These are phyloP conservation scores for Globisporangium radiosum DNA, from an alignment of 352 stramenopile species.

Conservation along the genomic window DNA sequence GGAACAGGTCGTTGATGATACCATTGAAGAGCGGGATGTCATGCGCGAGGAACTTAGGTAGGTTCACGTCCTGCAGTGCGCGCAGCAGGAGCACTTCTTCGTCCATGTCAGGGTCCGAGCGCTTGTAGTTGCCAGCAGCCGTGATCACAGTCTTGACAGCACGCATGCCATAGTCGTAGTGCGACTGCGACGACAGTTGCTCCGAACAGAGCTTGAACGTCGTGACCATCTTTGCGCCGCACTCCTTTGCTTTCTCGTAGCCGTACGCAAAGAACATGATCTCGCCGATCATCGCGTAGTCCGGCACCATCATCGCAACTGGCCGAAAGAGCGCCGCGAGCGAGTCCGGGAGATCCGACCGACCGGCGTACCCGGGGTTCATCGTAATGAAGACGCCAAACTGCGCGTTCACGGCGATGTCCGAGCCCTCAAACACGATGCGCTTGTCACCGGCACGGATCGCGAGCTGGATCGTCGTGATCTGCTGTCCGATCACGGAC, in stretches of 20 bases:
- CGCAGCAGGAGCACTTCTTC: slow-evolving; percentile 91
- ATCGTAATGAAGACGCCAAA: slow-evolving; percentile 96
- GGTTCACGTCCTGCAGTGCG: slow-evolving; percentile 92
- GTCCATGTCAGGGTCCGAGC: slow-evolving; percentile 89
- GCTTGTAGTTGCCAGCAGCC: slow-evolving; percentile 92
- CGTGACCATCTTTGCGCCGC: slow-evolving; percentile 94
- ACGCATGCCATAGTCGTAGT: slow-evolving; percentile 97
- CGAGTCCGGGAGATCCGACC: slow-evolving; percentile 93
- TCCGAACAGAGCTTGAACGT: slow-evolving; percentile 95
- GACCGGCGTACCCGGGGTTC: slow-evolving; percentile 94
- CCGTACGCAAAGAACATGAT: slow-evolving; percentile 96
- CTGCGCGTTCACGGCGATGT: slow-evolving; percentile 90
- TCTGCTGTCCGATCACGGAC: slow-evolving; percentile 81
- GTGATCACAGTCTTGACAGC: slow-evolving; percentile 95
- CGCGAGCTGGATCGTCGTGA: slow-evolving; percentile 83
- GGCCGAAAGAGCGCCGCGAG: slow-evolving; percentile 92
- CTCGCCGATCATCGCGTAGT: slow-evolving; percentile 94
- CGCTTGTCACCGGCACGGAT: slow-evolving; percentile 83
- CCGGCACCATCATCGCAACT: slow-evolving; percentile 96
- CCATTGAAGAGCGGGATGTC: slow-evolving; percentile 93
- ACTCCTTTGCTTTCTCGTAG: slow-evolving; percentile 91
- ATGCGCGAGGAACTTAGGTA: slow-evolving; percentile 94
- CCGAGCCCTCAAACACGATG: slow-evolving; percentile 92
- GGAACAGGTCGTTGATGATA: slow-evolving; percentile 94
- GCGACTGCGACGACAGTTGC: slow-evolving; percentile 91